These are phyloP conservation scores for Boletus rufocinnamomeus DNA, from an alignment of 768 basidiomycete species.

Conservation along the genomic window DNA sequence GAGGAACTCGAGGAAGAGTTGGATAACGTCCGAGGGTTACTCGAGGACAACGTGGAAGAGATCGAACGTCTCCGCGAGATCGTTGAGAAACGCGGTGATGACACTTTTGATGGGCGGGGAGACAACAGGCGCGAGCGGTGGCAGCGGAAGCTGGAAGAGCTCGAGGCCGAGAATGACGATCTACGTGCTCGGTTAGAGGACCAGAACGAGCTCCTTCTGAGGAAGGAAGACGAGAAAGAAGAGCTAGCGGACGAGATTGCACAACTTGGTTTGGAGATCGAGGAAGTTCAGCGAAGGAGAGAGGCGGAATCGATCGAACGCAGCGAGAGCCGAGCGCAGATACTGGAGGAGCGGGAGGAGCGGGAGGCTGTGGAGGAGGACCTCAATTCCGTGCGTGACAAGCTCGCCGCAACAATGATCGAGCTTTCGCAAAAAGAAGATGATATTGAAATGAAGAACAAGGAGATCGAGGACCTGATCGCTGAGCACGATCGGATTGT, in stretches of 20 bases:
- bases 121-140: conserved; percentile 45
- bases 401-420: conserved; percentile 76
- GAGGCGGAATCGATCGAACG: conserved; percentile 68
- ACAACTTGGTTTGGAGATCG: conserved; percentile 62
- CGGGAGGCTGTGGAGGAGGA: conserved; percentile 80
- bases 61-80: conserved; percentile 71
- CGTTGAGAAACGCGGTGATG: conserved; percentile 57
- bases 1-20: conserved; percentile 73
- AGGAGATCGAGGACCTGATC: conserved; percentile 78
- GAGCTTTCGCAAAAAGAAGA: conserved; percentile 87
- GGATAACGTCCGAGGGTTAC: conserved; percentile 63
- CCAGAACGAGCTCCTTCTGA: conserved; percentile 53
- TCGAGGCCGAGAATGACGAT: conserved; percentile 65
- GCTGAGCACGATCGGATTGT: conserved; percentile 73
- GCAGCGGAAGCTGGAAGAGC: conserved; percentile 53
- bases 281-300: conserved; percentile 60
- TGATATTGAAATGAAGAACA: conserved; percentile 76
- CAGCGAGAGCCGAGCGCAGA: conserved; percentile 69
- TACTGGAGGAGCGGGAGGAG: conserved; percentile 71
- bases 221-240: conserved; percentile 71
- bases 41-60: conserved; percentile 85
- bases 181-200: conserved; percentile 60
- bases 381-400: conserved; percentile 71
- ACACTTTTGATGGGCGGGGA: conserved; percentile 42
- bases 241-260: conserved; percentile 69